phyloP scores from a whole-genome alignment of 345 rosid genomes.

The Eutrema japonicum region DNA sequence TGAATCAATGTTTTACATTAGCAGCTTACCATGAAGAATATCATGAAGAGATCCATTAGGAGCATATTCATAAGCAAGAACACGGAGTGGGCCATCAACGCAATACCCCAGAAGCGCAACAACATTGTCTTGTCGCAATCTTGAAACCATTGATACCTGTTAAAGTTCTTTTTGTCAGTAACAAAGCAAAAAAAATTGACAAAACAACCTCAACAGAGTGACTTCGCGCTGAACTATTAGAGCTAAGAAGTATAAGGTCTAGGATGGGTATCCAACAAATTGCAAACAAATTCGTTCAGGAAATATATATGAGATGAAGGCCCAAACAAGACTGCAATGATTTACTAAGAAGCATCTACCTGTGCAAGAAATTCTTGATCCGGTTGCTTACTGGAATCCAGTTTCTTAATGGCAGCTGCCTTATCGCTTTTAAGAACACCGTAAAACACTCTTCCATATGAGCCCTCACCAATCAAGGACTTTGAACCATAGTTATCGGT shows the following conservation, averaged over 20 bases:
- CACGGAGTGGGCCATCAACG: slow-evolving; percentile 80
- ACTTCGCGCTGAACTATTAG: not conserved
- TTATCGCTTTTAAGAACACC: slow-evolving; percentile 68
- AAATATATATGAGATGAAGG: slow-evolving; percentile 5
- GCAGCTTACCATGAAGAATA: slow-evolving; percentile 73
- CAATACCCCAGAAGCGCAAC: slow-evolving; percentile 82
- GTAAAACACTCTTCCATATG: slow-evolving; percentile 88
- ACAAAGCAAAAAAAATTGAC: not conserved
- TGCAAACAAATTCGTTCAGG: not conserved
- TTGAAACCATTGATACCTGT: slow-evolving; percentile 94
- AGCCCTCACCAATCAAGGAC: slow-evolving; percentile 89
- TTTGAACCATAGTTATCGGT: slow-evolving; percentile 70
- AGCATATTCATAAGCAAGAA: slow-evolving; percentile 85
- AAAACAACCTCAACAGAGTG: not conserved
- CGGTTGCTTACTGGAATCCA: slow-evolving; percentile 92
- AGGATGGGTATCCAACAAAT: not conserved
- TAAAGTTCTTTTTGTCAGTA: not conserved
- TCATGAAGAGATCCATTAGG: slow-evolving; percentile 96
- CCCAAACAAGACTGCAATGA: slow-evolving; percentile 9
- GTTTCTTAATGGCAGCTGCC: slow-evolving; percentile 80
- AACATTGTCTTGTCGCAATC: slow-evolving; percentile 81
- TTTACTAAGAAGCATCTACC: slow-evolving; percentile 45
- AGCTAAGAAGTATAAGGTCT: not conserved
- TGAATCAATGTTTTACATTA: slow-evolving; percentile 3
- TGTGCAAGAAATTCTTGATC: slow-evolving; percentile 86